phyloP scores from a whole-genome alignment of 129 eudicot species.

The Flaveria bidentis region DNA sequence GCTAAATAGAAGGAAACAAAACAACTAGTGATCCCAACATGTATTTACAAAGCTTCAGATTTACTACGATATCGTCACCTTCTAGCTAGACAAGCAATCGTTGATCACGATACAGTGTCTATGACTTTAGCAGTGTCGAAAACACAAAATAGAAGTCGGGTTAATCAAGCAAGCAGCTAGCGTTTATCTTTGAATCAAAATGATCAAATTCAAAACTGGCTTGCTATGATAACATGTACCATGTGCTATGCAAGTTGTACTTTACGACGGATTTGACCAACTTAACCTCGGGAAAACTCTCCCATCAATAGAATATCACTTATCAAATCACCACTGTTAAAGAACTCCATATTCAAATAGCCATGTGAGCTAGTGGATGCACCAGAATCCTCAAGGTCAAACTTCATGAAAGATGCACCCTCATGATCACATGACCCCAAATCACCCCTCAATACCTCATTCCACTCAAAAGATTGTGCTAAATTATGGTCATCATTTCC shows the following conservation, averaged over 20 bases:
- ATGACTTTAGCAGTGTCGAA: neutral
- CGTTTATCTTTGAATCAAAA: neutral
- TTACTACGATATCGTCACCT: too few species aligned
- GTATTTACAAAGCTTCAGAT: neutral
- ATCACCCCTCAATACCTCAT: conserved; percentile 5
- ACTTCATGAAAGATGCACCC: conserved; percentile 22
- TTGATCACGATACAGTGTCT: too few species aligned
- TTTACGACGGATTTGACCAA: neutral
- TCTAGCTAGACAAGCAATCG: neutral
- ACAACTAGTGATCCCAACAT: neutral
- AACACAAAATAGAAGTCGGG: neutral
- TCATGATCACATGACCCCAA: neutral
- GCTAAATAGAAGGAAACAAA: neutral
- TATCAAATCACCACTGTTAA: conserved; percentile 9
- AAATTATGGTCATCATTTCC: neutral
- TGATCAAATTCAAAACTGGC: neutral
- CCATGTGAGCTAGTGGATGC: conserved; percentile 24
- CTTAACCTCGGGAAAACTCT: neutral
- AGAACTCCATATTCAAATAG: conserved; percentile 21
- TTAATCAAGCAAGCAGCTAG: neutral
- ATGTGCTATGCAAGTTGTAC: neutral
- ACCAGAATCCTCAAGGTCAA: conserved; percentile 35
- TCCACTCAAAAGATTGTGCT: conserved; percentile 15
- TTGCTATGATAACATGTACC: neutral
- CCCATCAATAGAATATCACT: conserved; percentile 4